Evolutionary conservation across 2,329 filamentous ascomycete species (phyloP), one percentile per base, ranked within the genome.

Genomic region (Cylindrodendrum hubeiense): DNA sequence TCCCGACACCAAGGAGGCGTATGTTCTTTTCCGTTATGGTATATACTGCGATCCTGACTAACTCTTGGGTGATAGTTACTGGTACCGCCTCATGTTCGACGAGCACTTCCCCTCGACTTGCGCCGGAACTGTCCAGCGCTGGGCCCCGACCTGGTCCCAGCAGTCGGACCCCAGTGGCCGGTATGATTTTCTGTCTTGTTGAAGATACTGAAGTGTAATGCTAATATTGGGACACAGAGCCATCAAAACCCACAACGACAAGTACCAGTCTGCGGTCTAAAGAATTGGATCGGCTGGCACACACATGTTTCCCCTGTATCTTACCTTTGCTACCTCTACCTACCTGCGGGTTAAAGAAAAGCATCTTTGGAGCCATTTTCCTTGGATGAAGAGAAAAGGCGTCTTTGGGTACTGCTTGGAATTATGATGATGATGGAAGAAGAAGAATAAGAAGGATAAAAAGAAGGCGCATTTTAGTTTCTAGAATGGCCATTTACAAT

Each of bases 21-120:
- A 89, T 74, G 89, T 71, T 30, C 17, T 39, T 10, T 22, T 34
- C 26, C 17, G 12, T 19, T 21, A 46, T 15, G 22, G 21, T 41
- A 28, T 44, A n/a, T 12, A 37, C 30, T 37, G 13, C 28, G 53
- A 34, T 57, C 9, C 54, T 60, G 21, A 61, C 77, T 81, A 58
- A 81, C 69, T 7, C 50, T 49, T 17, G 34, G 50, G 51, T 24
- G 9, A 54, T 72, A 92, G 90, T 50, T 97, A 97, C 87, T 99
- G 96, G 96, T 99, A 99, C 85, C 91, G 96, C 75, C 87, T 85
- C 79, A 98, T 99, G 95, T 99, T 98, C 79, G 96, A 99, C 80
- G 95, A 99, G 87, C 95, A 97, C 82, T 99, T 98, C 89, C 96
- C 96, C 50, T 88, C 91, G 61, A 91, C 91, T 77, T 98, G 95